phyloP scores from a whole-genome alignment of 2,329 filamentous ascomycete species.

The Macrophomina tecta region DNA sequence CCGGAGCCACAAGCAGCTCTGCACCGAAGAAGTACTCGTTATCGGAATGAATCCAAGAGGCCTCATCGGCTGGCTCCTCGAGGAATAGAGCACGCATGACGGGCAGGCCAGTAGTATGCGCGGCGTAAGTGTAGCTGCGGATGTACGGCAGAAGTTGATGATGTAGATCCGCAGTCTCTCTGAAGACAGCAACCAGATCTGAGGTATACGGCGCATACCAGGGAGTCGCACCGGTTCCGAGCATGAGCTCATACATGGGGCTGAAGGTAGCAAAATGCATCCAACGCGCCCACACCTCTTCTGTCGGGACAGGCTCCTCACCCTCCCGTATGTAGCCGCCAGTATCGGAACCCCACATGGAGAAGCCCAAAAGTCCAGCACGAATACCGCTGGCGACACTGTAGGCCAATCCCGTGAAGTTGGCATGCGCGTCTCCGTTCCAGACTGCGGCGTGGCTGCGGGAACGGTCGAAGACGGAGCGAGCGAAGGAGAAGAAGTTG shows the following conservation, averaged over 20 bases:
- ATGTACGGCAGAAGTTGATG: conserved; percentile 43
- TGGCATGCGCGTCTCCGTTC: conserved; percentile 45
- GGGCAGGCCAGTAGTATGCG: conserved; percentile 39
- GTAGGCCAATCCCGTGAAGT: conserved; percentile 43
- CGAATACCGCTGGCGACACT: conserved; percentile 42
- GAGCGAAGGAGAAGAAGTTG: conserved; percentile 44
- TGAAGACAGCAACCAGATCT: conserved; percentile 38
- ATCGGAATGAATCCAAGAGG: conserved; percentile 32
- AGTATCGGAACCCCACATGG: conserved; percentile 44
- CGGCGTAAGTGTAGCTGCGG: conserved; percentile 39
- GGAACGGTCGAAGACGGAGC: conserved; percentile 42
- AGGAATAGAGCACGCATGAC: conserved; percentile 45
- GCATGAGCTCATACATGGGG: conserved; percentile 46
- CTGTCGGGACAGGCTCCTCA: conserved; percentile 33
- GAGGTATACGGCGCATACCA: conserved; percentile 44
- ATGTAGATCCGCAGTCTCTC: conserved; percentile 41
- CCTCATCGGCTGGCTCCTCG: conserved; percentile 39
- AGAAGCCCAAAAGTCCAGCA: conserved; percentile 42
- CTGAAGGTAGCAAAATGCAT: conserved; percentile 49
- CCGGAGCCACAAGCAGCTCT: conserved; percentile 43
- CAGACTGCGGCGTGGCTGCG: conserved; percentile 41
- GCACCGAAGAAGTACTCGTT: conserved; percentile 45
- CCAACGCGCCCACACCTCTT: conserved; percentile 46
- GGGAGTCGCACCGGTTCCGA: conserved; percentile 44
- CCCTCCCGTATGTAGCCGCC: conserved; percentile 41